Evolutionary conservation across 805 yeast genomes (phyloP), one percentile per base, ranked within the genome.

Genomic region (Ascoidea tarda): DNA sequence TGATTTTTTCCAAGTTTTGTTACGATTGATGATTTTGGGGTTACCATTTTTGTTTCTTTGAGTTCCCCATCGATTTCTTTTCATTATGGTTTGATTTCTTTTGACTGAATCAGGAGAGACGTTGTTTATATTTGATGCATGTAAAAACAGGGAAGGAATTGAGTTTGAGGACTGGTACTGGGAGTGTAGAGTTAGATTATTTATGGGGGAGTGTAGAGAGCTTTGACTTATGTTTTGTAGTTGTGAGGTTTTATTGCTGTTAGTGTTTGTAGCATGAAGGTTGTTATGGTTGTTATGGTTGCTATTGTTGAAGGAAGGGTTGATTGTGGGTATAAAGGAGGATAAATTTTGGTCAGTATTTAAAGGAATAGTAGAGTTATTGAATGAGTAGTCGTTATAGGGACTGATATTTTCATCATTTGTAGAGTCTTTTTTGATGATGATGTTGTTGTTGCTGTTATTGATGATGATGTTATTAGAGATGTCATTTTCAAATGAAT

Each of bases 21-120:
- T 75, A 58, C 90, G 69, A 6, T 75, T 74, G 10, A 56, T 55
- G 12, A 78, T 68, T 48, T 67, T 65, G 28, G 93, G 90, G 49
- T 75, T 73, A 6, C 95, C 95, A 56, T 79, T 75, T 54, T 79
- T 78, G 60, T 80, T 78, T 59, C 96, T 75, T 58, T 84, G 87
- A 4, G 97, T 90, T 54, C 96, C 96, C 96, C 95, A 87, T 67
- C 96, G 75, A 59, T 82, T 77, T 60, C 95, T 75, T 58, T 83
- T 80, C 79, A 85, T 84, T 4, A 74, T 69, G 0, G 84, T 72
- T 14, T 70, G 74, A 42, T 70, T 66, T 47, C 79, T 60, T 31
- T 53, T 46, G 5, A 53, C n/a, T 38, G 28, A 21, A 2, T 21
- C 28, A 3, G 28, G 28, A 21, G 28, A 21, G 28, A 21, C 3